These are phyloP conservation scores for Fusarium pseudonygamai DNA, from an alignment of 2,329 filamentous ascomycete species.

Conservation along the genomic window DNA sequence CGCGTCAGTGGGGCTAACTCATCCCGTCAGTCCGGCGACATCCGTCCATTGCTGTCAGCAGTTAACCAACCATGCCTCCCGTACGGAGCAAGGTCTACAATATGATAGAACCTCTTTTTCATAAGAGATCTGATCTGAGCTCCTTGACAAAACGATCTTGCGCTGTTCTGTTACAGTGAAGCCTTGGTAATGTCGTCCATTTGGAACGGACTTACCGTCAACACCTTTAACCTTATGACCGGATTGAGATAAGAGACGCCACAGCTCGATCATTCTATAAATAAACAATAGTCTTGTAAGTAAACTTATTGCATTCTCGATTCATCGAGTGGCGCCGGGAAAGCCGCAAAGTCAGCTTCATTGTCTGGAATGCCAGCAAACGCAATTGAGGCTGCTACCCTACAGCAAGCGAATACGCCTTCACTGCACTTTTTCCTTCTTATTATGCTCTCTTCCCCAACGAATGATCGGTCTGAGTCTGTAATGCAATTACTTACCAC, in stretches of 20 bases:
- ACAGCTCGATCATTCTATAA: background rate
- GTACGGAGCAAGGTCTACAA: too few relatives aligned
- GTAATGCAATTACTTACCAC: rapidly evolving
- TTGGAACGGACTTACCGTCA: rapidly evolving
- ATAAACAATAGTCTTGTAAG: rapidly evolving
- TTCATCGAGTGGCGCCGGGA: rapidly evolving
- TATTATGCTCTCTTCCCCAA: rapidly evolving
- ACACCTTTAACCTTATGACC: too few relatives aligned
- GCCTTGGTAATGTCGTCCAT: rapidly evolving
- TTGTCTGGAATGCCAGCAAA: background rate
- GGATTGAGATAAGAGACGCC: background rate
- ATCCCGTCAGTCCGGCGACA: background rate
- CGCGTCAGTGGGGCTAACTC: background rate
- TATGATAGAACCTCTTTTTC: too few relatives aligned
- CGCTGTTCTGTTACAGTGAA: too few relatives aligned
- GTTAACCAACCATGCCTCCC: too few relatives aligned
- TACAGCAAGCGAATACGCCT: background rate
- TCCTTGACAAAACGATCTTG: too few relatives aligned
- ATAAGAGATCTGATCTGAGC: too few relatives aligned
- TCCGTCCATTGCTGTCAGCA: too few relatives aligned
- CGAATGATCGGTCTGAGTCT: rapidly evolving
- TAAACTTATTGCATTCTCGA: background rate
- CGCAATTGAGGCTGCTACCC: background rate
- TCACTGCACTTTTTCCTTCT: rapidly evolving
- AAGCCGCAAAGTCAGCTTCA: background rate